Evolutionary conservation across 2,329 filamentous ascomycete species (phyloP), one percentile per base, ranked within the genome.

Genomic region (Cryphonectria japonica): DNA sequence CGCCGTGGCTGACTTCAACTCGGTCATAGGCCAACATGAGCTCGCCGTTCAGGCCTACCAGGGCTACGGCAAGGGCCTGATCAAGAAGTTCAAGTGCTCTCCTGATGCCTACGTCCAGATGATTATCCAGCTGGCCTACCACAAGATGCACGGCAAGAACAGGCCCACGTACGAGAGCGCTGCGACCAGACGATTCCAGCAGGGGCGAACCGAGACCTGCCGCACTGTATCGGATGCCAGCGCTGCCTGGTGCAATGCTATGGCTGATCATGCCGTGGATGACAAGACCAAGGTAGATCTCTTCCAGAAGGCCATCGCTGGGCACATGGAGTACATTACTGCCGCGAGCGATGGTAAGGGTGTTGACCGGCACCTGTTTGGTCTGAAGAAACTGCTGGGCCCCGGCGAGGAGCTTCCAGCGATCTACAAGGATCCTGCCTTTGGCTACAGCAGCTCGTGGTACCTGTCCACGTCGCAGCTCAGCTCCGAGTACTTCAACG

Each of bases 41-140:
- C 91, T 99, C 62, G 89, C 93, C 32, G 95, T 99, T 2, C 95
- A 98, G 81, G 93, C 94, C 39, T 99, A 97, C 86, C 95, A 98
- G 83, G 95, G 92, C 77, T 99, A 99, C 82, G 96, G 96, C 81
- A 99, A 99, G 86, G 94, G 94, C 37, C 86, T 99, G 73, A 98
- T 99, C 87, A 99, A 99, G 90, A 97, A 97, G 83, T 98, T 99
- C 90, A 97, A 94, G 85, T 97, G 93, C 89, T 97, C 93, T 37
- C 96, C 96, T 41, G 97, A 99, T 78, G 96, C 95, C 43, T 99
- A 97, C 82, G 94, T 98, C 59, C 96, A 99, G 84, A 96, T 99
- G 94, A 85, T 98, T 81, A 99, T 99, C 81, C 96, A 99, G 83
- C 90, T 98, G 68, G 96, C 96, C 54, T 99, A 99, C 87, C 92